Evolutionary conservation across 2,329 filamentous ascomycete genomes (phyloP), one percentile per base, ranked within the genome.

Genomic region (Venturia aucupariae): DNA sequence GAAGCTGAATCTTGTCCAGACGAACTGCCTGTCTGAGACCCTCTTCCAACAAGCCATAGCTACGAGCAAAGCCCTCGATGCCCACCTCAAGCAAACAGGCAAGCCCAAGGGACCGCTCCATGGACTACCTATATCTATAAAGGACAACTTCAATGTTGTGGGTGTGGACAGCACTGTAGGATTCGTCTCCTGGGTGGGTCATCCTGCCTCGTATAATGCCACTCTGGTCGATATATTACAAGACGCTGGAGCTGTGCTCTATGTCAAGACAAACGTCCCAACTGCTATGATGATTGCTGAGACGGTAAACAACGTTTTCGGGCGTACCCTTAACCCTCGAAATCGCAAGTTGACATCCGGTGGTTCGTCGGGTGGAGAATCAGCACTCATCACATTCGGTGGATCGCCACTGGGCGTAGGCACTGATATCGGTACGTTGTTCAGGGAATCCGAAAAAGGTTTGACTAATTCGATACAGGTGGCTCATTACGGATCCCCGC

Each of bases 251-350:
- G 87, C 87, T 0, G 79, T 90, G 0, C 75, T 87, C n/a, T 87
- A 89, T 68, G 81, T 83, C 68, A 90, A 90, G 74, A 90, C 87
- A 0, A 89, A 89, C 68, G 77, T 90, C 2, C 86, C 87, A 0
- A 86, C 84, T 1, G 84, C 84, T 15, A 86, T 88, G 80, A 88
- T 89, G 86, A 86, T 87, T 62, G 81, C 84, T 15, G 86, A 89
- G 71, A 83, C 80, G 1, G 83, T 86, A 19, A 89, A 88, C 74
- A 86, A 87, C 68, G 78, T 83, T 1, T 84, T 85, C 68, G 87
- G 86, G 10, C 79, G 84, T 15, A 87, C 84, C 0, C 71, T 84
- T 27, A 88, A 87, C 70, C 87, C 87, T 0, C 74, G 76, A 7
- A 87, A 87, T 70, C 80, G 83, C 30, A 74, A 74, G 2, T 76